Evolutionary conservation across 371 early-diverging fungal species (phyloP).

Genomic region (Scutellospora calospora): DNA sequence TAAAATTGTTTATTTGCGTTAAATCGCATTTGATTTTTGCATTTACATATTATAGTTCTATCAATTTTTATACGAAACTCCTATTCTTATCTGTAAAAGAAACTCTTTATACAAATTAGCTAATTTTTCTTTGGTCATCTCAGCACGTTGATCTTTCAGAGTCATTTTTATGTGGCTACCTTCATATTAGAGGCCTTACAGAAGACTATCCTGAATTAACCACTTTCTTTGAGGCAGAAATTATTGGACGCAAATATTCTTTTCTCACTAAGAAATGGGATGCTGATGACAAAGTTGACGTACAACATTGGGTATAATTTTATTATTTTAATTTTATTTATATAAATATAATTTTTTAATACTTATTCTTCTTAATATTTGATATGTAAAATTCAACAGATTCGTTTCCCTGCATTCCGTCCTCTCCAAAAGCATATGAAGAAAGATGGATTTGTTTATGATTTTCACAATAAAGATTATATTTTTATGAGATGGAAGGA

Average conservation of each 20-base stretch:
- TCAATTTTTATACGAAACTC: not conserved
- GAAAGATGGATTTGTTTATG: conserved; percentile 72
- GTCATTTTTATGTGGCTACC: conserved; percentile 80
- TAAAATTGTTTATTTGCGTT: too few relatives aligned
- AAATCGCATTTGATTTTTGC: too few relatives aligned
- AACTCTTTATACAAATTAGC: not conserved
- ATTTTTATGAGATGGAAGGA: conserved; percentile 99
- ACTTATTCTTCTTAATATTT: not conserved
- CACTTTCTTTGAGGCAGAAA: conserved; percentile 88
- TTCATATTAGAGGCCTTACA: conserved; percentile 83
- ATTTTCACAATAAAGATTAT: conserved; percentile 74
- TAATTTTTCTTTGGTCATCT: not conserved
- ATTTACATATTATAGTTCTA: too few relatives aligned
- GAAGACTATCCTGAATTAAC: conserved; percentile 80
- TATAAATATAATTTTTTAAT: too few relatives aligned
- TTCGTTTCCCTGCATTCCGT: conserved; percentile 72
- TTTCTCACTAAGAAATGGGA: conserved; percentile 91
- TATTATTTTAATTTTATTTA: not conserved
- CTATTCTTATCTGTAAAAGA: not conserved
- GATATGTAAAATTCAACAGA: conserved; percentile 45
- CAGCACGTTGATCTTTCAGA: conserved; percentile 82
- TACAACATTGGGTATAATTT: conserved; percentile 80
- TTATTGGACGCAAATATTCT: conserved; percentile 80
- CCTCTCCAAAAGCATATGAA: conserved; percentile 71
- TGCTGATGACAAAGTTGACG: conserved; percentile 77